These are phyloP conservation scores for Clonostachys sp. DNA, from an alignment of 2,329 filamentous ascomycete genomes.

Conservation along the genomic window DNA sequence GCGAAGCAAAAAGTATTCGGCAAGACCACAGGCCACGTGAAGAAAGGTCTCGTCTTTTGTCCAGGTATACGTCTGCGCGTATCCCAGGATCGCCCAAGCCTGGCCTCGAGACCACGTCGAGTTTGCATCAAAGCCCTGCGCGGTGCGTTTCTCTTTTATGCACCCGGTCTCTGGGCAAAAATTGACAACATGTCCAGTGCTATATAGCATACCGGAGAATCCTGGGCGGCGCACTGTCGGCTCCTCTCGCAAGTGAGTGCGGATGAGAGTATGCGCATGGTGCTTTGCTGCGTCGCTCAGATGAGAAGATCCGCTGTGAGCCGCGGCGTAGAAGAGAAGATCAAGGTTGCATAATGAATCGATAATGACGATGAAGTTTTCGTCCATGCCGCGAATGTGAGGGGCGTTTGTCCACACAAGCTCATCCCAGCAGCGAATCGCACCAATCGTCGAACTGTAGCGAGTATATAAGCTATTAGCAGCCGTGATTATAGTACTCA, in stretches of 20 bases:
- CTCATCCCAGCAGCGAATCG: conserved; percentile 44
- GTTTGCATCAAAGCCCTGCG: conserved; percentile 36
- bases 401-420: conserved; percentile 19
- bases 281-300: conserved; percentile 25
- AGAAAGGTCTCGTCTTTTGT: conserved; percentile 34
- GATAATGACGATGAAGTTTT: background rate
- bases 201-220: conserved; percentile 16
- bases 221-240: background rate
- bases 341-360: conserved; percentile 35
- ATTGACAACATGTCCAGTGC: conserved; percentile 33
- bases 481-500: conserved; percentile 32
- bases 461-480: conserved; percentile 36
- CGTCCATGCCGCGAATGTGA: conserved; percentile 4
- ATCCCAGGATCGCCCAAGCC: conserved; percentile 42
- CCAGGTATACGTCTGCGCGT: conserved; percentile 39
- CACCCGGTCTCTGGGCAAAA: conserved; percentile 33
- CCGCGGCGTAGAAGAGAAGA: conserved; percentile 27
- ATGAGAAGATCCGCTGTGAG: conserved; percentile 2
- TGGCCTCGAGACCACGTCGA: conserved; percentile 43
- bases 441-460: conserved; percentile 30
- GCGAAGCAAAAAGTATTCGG: conserved; percentile 36
- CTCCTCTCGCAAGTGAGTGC: conserved; percentile 30
- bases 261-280: conserved; percentile 32
- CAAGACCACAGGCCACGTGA: conserved; percentile 31
- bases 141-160: conserved; percentile 32